These are phyloP conservation scores for Fusarium protoensiforme DNA, from an alignment of 2,329 filamentous ascomycete species.

Conservation along the genomic window DNA sequence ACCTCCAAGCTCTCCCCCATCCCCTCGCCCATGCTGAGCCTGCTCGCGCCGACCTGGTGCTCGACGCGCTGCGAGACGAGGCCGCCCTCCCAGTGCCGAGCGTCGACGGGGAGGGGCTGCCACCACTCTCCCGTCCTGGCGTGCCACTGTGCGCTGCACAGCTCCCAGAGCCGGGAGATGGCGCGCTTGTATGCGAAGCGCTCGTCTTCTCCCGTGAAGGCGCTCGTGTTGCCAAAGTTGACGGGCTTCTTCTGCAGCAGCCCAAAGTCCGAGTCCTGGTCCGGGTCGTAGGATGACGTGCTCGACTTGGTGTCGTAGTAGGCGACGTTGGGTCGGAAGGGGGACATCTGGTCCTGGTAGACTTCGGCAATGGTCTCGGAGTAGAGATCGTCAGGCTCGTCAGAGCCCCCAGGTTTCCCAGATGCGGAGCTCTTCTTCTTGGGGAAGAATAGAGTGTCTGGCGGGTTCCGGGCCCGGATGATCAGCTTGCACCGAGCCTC, in stretches of 20 bases:
- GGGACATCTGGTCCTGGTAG: conserved; percentile 80
- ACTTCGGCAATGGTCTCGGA: conserved; percentile 68
- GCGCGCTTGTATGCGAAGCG: conserved; percentile 84
- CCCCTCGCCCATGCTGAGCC: conserved; percentile 37
- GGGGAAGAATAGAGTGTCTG: conserved; percentile 83
- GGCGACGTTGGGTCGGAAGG: conserved; percentile 83
- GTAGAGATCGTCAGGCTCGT: conserved; percentile 52
- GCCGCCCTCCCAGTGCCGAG: conserved; percentile 73
- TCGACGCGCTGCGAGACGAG: conserved; percentile 37
- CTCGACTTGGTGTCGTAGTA: conserved; percentile 64
- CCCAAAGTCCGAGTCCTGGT: conserved; percentile 68
- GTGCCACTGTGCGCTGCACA: conserved; percentile 81
- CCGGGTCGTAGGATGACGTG: conserved; percentile 63
- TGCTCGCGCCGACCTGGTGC: conserved; percentile 2
- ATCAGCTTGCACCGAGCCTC: conserved; percentile 83
- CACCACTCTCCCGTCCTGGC: conserved; percentile 74
- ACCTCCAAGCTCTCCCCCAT: conserved; percentile 50
- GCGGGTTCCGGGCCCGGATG: conserved; percentile 73
- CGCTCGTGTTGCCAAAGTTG: conserved; percentile 76
- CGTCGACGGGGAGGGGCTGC: conserved; percentile 72
- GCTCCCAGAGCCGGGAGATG: conserved; percentile 82
- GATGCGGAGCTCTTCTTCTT: conserved; percentile 53
- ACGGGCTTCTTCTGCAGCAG: conserved; percentile 52
- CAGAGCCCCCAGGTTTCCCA: conserved; percentile 7
- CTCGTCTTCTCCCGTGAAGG: conserved; percentile 84